phyloP scores from a whole-genome alignment of 2,329 filamentous ascomycete species.

The Dactylellina leptospora region DNA sequence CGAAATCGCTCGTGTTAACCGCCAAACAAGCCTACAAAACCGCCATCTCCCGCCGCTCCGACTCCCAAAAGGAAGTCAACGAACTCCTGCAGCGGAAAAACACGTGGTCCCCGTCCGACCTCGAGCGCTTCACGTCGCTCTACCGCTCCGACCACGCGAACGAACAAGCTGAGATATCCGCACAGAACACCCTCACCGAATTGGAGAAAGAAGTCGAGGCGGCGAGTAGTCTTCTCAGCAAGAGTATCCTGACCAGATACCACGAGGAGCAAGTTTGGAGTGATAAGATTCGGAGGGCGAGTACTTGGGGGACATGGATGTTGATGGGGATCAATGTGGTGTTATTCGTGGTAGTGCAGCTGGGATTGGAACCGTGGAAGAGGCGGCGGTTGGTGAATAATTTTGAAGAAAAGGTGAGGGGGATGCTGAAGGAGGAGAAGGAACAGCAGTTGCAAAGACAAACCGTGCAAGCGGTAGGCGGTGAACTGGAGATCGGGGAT shows the following conservation, averaged over 20 bases:
- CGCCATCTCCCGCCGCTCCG: slow-evolving; percentile 83
- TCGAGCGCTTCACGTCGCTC: slow-evolving; percentile 92
- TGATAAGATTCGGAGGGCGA: slow-evolving; percentile 93
- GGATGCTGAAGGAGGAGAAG: slow-evolving; percentile 74
- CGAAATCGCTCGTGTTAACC: slow-evolving; percentile 73
- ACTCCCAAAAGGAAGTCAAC: slow-evolving; percentile 94
- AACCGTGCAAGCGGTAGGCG: background rate
- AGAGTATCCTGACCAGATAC: slow-evolving; percentile 86
- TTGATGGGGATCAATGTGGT: slow-evolving; percentile 96
- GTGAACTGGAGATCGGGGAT: background rate
- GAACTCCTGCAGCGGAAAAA: slow-evolving; percentile 92
- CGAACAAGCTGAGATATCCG: slow-evolving; percentile 79
- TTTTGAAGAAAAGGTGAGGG: slow-evolving; percentile 79
- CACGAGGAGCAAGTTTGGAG: slow-evolving; percentile 99
- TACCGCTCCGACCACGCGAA: slow-evolving; percentile 93
- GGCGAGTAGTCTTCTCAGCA: slow-evolving; percentile 76
- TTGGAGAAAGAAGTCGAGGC: slow-evolving; percentile 84
- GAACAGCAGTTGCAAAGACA: slow-evolving; percentile 55
- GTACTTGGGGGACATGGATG: slow-evolving; percentile 98
- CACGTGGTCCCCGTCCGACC: slow-evolving; percentile 83
- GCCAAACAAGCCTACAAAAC: slow-evolving; percentile 80
- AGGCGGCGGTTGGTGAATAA: slow-evolving; percentile 80
- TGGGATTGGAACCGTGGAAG: slow-evolving; percentile 93
- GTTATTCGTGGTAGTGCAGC: slow-evolving; percentile 83
- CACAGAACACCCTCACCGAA: slow-evolving; percentile 75